Evolutionary conservation across 2,329 filamentous ascomycete genomes (phyloP).

Genomic region (Aureobasidium sp.): DNA sequence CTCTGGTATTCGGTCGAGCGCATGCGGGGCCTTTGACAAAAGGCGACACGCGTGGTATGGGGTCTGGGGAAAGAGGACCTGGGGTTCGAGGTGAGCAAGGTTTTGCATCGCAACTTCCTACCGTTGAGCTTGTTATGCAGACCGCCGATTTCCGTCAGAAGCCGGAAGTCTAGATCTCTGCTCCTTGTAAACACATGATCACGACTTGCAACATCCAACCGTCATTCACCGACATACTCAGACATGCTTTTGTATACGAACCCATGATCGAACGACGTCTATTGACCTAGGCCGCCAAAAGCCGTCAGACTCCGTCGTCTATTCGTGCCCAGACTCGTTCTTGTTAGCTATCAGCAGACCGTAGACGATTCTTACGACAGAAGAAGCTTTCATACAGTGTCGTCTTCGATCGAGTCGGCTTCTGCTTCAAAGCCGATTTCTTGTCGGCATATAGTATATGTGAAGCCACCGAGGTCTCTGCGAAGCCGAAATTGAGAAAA

Average conservation of each 20-base stretch:
- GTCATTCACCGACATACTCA: background rate
- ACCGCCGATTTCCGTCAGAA: conserved; percentile 2
- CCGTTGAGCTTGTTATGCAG: background rate
- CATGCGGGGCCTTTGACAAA: background rate
- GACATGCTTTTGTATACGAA: background rate
- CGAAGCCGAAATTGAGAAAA: background rate
- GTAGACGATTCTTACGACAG: background rate
- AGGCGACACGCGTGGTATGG: conserved; percentile 1
- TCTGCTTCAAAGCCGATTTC: background rate
- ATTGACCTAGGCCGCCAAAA: background rate
- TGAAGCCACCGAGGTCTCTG: background rate
- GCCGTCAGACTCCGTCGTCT: conserved; percentile 3
- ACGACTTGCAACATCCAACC: background rate
- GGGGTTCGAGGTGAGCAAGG: conserved; percentile 1
- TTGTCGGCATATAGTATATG: background rate
- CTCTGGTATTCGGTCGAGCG: background rate
- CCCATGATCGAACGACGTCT: background rate
- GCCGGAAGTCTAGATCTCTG: background rate
- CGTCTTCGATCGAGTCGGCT: background rate
- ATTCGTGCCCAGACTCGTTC: background rate
- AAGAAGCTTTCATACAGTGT: background rate
- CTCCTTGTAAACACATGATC: background rate
- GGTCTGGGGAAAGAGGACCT: conserved; percentile 9
- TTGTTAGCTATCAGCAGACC: background rate
- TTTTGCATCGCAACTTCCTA: conserved; percentile 2